These are phyloP conservation scores for Blastobotrys attinorum DNA, from an alignment of 805 yeast species.

Conservation along the genomic window DNA sequence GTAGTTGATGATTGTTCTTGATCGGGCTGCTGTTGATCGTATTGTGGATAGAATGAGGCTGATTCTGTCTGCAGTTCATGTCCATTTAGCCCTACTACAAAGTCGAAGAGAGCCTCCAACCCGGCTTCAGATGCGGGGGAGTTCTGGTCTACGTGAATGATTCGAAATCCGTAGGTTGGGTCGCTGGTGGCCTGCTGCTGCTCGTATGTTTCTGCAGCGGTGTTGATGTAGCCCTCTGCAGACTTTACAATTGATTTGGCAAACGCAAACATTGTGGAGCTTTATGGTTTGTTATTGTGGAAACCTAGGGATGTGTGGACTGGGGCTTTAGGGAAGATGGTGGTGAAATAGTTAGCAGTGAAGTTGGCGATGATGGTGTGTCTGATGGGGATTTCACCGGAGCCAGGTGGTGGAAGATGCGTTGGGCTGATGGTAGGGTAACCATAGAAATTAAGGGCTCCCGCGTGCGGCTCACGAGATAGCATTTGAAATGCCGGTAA, in stretches of 20 bases:
- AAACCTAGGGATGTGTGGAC: too few relatives aligned
- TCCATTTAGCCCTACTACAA: conserved; percentile 70
- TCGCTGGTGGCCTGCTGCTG: conserved; percentile 1
- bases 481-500: too few relatives aligned
- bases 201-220: conserved; percentile 5
- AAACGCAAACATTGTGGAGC: conserved; percentile 39
- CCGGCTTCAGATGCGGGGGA: conserved; percentile 46
- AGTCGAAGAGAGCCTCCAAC: conserved; percentile 83
- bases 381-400: too few relatives aligned
- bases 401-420: too few relatives aligned
- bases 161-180: conserved; percentile 45
- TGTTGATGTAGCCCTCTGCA: conserved; percentile 32
- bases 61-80: conserved; percentile 35
- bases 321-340: too few relatives aligned
- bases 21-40: background rate
- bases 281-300: too few relatives aligned
- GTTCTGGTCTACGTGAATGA: conserved; percentile 40
- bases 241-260: conserved; percentile 55
- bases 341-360: too few relatives aligned
- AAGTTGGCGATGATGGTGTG: too few relatives aligned
- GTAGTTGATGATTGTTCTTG: background rate
- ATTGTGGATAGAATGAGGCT: too few relatives aligned
- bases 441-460: too few relatives aligned
- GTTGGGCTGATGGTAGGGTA: too few relatives aligned
- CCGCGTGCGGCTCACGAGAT: too few relatives aligned